These are phyloP conservation scores for Capronia coronata DNA, from an alignment of 2,329 filamentous ascomycete species.

Conservation along the genomic window DNA sequence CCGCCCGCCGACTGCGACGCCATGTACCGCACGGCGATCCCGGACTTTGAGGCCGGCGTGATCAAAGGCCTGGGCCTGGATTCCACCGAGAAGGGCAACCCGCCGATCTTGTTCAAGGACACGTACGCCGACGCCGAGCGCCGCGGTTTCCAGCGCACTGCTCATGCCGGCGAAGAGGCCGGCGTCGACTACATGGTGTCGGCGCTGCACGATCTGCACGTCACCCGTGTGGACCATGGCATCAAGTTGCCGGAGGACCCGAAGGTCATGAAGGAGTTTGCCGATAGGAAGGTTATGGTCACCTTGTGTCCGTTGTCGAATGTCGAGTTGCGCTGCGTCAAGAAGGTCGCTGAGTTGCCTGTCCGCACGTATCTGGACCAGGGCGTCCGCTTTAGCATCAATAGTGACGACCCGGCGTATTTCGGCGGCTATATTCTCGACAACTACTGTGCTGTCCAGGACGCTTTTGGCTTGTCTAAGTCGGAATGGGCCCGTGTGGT, in stretches of 20 bases:
- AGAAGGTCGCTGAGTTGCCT: conserved; percentile 51
- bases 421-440: conserved; percentile 70
- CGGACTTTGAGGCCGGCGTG: conserved; percentile 44
- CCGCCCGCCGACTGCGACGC: conserved; percentile 16
- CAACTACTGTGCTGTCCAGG: conserved; percentile 70
- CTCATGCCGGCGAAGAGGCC: conserved; percentile 71
- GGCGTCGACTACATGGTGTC: conserved; percentile 58
- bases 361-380: conserved; percentile 57
- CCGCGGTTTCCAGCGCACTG: conserved; percentile 56
- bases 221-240: conserved; percentile 68
- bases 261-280: conserved; percentile 54
- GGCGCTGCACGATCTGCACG: conserved; percentile 56
- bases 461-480: conserved; percentile 57
- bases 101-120: conserved; percentile 54
- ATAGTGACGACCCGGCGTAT: conserved; percentile 68
- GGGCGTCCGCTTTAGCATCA: conserved; percentile 63
- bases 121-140: conserved; percentile 52
- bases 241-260: conserved; percentile 58
- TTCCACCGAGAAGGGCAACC: conserved; percentile 53
- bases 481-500: conserved; percentile 63
- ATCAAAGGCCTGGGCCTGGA: conserved; percentile 62
- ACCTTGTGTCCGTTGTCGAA: conserved; percentile 71
- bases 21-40: conserved; percentile 24
- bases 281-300: conserved; percentile 52
- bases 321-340: conserved; percentile 55